These are phyloP conservation scores for Chlorella sp. DNA, from an alignment of 139 green algal species.

Conservation along the genomic window DNA sequence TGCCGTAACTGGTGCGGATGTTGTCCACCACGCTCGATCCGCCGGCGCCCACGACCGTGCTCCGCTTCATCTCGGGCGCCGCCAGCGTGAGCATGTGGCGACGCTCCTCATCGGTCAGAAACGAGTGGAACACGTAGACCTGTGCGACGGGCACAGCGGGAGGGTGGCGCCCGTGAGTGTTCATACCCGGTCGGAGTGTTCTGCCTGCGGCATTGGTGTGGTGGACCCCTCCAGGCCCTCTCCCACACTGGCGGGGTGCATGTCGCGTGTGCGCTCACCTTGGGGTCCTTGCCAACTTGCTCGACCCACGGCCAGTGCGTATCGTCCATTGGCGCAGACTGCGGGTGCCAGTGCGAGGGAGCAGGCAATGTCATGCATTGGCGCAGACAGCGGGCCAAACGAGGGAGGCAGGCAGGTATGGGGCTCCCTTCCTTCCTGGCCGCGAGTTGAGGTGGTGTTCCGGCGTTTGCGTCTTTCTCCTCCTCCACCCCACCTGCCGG, in stretches of 20 bases:
- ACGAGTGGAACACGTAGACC: constrained; percentile 4
- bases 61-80: constrained; percentile 12
- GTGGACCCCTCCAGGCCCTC: too few relatives aligned
- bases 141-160: neutral
- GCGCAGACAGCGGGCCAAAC: neutral
- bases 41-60: constrained; percentile 9
- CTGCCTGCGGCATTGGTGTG: neutral
- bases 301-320: neutral
- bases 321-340: neutral
- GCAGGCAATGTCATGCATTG: neutral
- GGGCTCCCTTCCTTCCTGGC: too few relatives aligned
- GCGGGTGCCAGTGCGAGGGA: neutral
- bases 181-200: neutral
- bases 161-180: neutral
- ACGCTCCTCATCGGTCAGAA: constrained; percentile 16
- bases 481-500: too few relatives aligned
- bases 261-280: neutral
- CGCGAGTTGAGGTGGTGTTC: too few relatives aligned
- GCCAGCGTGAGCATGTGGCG: constrained; percentile 14
- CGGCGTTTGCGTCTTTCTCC: too few relatives aligned
- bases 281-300: constrained; percentile 3
- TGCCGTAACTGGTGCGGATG: constrained; percentile 19
- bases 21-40: constrained; percentile 11
- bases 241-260: neutral
- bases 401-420: too few relatives aligned